Evolutionary conservation across 768 basidiomycete species (phyloP).

Genomic region (Hygrophoropsis aurantiaca): DNA sequence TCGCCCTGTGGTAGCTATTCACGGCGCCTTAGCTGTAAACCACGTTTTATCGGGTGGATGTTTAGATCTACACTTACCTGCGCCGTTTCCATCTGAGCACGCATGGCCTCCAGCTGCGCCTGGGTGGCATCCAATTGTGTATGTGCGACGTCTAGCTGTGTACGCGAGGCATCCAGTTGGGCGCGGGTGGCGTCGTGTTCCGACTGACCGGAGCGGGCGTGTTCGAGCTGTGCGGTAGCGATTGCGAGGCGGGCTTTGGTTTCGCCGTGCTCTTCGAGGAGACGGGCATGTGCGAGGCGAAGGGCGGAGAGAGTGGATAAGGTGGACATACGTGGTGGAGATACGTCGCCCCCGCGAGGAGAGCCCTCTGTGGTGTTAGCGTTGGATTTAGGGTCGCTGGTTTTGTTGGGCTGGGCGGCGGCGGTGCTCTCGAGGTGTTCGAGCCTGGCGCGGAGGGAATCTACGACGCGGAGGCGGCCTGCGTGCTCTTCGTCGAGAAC

Average conservation of each 20-base stretch:
- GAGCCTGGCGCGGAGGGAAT: slow-evolving; percentile 55
- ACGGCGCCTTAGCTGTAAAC: too few species aligned
- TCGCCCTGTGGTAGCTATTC: too few species aligned
- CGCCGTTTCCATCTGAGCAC: too few species aligned
- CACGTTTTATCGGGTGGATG: too few species aligned
- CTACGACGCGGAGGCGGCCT: slow-evolving; percentile 45
- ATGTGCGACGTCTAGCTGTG: slow-evolving; percentile 33
- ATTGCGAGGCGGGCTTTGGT: slow-evolving; percentile 51
- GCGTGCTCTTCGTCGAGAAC: slow-evolving; percentile 72
- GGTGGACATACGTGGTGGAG: too few species aligned
- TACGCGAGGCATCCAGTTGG: too few species aligned
- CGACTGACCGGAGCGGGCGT: slow-evolving; percentile 51
- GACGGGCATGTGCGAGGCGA: slow-evolving; percentile 58
- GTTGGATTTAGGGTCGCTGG: slow-evolving; percentile 47
- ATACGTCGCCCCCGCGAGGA: slow-evolving; percentile 45
- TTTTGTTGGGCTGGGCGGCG: slow-evolving; percentile 46
- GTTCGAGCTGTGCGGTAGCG: too few species aligned
- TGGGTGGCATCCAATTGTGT: slow-evolving; percentile 22
- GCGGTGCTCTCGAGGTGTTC: slow-evolving; percentile 45
- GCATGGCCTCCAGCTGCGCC: slow-evolving; percentile 37
- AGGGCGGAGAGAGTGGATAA: slow-evolving; percentile 61
- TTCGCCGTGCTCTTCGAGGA: slow-evolving; percentile 69
- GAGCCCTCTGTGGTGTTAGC: slow-evolving; percentile 34
- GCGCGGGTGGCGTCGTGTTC: slow-evolving; percentile 46
- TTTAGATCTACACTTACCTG: too few species aligned